Evolutionary conservation across 2,329 filamentous ascomycete genomes (phyloP).

Genomic region (Sporothrix phasma): DNA sequence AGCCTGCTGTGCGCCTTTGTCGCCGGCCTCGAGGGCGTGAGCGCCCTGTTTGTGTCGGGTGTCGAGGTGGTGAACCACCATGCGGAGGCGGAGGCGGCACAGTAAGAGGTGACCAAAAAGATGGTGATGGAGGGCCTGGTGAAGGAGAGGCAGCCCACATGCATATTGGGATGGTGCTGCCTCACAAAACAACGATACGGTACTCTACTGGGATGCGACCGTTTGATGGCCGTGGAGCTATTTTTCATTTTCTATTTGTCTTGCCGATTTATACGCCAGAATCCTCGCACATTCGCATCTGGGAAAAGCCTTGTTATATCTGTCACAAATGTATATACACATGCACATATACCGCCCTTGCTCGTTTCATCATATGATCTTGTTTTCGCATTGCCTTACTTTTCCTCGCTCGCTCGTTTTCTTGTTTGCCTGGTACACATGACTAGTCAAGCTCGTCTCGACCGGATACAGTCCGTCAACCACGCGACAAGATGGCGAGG

Average conservation of each 20-base stretch:
- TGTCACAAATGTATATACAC: background rate
- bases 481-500: too few species aligned
- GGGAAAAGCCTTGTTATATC: background rate
- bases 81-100: background rate
- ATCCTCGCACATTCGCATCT: background rate
- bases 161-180: background rate
- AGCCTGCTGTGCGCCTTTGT: constrained; percentile 87
- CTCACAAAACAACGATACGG: too few species aligned
- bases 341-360: background rate
- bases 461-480: too few species aligned
- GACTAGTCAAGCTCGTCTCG: too few species aligned
- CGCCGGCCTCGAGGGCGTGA: constrained; percentile 73
- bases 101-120: background rate
- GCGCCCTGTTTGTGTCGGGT: constrained; percentile 70
- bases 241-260: background rate
- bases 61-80: constrained; percentile 49
- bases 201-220: background rate
- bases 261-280: background rate
- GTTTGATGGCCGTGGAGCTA: background rate
- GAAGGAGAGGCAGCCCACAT: background rate
- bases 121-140: background rate
- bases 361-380: background rate
- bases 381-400: too few species aligned
- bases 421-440: too few species aligned
- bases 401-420: background rate